Conservation (phyloP, 176 grass and related monocot genomes). For the Themeda triandra region DNA sequence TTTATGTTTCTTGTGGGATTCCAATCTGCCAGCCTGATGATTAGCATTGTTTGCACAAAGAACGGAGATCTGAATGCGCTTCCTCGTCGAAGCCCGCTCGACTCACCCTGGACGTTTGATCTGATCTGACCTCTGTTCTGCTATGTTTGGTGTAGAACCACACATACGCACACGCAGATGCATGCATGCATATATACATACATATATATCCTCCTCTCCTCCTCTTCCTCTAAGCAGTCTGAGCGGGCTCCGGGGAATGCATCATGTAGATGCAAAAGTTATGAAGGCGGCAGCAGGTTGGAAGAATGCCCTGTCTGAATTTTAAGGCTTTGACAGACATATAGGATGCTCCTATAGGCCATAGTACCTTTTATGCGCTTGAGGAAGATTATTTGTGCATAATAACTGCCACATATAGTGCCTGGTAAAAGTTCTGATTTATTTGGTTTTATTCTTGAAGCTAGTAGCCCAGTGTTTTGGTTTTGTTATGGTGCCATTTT, state of each 20-base stretch:
- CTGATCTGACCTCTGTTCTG: not conserved
- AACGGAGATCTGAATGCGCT: conserved; percentile 31
- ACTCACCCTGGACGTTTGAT: too few species aligned
- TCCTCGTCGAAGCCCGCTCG: conserved; percentile 21
- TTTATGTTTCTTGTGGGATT: not conserved
- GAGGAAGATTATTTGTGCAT: not conserved
- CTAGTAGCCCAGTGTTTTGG: not conserved
- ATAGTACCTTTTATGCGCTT: not conserved
- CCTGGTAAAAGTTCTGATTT: not conserved
- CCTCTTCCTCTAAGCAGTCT: not conserved
- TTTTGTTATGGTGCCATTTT: not conserved
- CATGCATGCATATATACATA: not conserved
- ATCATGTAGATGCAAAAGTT: conserved; percentile 20
- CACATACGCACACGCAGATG: not conserved
- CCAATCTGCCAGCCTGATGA: conserved; percentile 34
- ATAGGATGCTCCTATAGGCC: not conserved
- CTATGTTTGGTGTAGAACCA: not conserved
- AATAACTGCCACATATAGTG: not conserved
- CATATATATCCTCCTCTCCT: not conserved
- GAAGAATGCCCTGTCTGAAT: not conserved
- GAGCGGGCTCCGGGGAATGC: conserved; percentile 19
- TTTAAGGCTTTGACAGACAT: conserved; percentile 6
- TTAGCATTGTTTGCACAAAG: conserved; percentile 25
- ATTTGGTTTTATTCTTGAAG: not conserved
- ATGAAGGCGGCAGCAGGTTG: conserved; percentile 34